Evolutionary conservation across 2,329 filamentous ascomycete genomes (phyloP).

Genomic region (Sclerotinia glacialis): DNA sequence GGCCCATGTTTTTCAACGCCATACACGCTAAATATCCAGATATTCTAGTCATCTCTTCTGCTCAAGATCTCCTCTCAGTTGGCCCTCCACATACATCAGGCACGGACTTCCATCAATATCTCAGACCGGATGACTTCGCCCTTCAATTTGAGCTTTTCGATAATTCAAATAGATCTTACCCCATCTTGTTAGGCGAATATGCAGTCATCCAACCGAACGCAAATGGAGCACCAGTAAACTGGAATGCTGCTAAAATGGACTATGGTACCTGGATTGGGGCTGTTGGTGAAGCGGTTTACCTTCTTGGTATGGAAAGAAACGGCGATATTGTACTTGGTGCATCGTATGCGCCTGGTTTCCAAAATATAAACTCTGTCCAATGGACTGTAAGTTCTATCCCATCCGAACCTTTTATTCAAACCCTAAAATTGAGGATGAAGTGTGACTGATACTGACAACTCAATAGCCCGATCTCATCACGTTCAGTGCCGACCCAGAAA

Average conservation of each 20-base stretch:
- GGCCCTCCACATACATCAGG: conserved; percentile 14
- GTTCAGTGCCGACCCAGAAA: conserved; percentile 42
- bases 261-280: conserved; percentile 34
- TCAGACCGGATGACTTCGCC: conserved; percentile 32
- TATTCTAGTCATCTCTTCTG: conserved; percentile 45
- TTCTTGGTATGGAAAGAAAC: conserved; percentile 34
- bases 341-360: conserved; percentile 35
- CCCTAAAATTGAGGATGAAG: neutral
- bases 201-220: conserved; percentile 33
- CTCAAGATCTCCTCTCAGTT: conserved; percentile 27
- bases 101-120: conserved; percentile 35
- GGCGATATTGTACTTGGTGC: conserved; percentile 32
- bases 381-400: conserved; percentile 33
- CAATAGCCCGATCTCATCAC: conserved; percentile 35
- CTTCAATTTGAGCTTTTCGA: conserved; percentile 31
- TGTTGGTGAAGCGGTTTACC: conserved; percentile 34
- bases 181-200: conserved; percentile 35
- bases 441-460: conserved; percentile 7
- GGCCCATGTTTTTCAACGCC: conserved; percentile 48
- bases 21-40: conserved; percentile 43
- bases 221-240: conserved; percentile 17
- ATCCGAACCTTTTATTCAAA: neutral
- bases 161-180: conserved; percentile 26
- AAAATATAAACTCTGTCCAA: conserved; percentile 35
- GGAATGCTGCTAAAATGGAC: conserved; percentile 18